phyloP scores from a whole-genome alignment of 306 rosid species.

The Trifolium pratense region DNA sequence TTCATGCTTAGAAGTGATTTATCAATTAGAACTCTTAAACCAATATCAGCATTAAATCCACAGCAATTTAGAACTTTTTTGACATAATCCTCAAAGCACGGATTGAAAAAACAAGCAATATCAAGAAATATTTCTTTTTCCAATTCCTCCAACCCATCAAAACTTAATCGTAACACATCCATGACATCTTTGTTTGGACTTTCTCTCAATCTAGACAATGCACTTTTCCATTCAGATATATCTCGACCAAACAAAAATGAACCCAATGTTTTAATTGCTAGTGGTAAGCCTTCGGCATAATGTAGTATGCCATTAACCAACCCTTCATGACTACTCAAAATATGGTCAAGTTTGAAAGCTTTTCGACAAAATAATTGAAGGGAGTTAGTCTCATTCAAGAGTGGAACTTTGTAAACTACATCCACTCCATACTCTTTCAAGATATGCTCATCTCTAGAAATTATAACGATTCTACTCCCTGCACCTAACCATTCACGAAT shows the following conservation, averaged over 20 bases:
- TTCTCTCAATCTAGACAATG: constrained; percentile 5
- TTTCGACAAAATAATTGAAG: not conserved
- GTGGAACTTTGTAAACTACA: not conserved
- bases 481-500: not conserved
- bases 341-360: not conserved
- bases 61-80: not conserved
- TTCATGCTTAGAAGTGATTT: not conserved
- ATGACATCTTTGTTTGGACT: not conserved
- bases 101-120: not conserved
- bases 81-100: not conserved
- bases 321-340: not conserved
- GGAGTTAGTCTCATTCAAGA: not conserved
- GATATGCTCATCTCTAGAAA: not conserved
- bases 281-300: not conserved
- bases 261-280: not conserved
- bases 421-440: not conserved
- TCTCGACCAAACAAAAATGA: not conserved
- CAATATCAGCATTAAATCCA: not conserved
- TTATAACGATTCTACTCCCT: not conserved
- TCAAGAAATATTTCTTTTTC: not conserved
- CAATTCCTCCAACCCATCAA: not conserved
- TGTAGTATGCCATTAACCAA: not conserved
- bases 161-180: not conserved
- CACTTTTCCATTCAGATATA: not conserved
- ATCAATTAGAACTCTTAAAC: not conserved